These are phyloP conservation scores for Sordariomycetes sp. DNA, from an alignment of 2,329 filamentous ascomycete species.

Conservation along the genomic window DNA sequence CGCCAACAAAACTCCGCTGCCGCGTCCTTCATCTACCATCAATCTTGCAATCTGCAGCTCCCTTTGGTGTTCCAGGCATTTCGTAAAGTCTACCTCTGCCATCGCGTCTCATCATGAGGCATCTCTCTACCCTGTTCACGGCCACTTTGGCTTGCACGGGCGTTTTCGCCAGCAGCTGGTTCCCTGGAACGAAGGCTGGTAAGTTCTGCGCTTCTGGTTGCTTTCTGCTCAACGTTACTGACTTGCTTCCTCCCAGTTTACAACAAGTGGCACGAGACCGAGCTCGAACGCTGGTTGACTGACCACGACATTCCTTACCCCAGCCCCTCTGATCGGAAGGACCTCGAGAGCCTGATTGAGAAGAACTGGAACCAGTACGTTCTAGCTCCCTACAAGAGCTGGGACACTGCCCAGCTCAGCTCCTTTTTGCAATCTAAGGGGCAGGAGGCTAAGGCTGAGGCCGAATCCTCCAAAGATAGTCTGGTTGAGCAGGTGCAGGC, in stretches of 20 bases:
- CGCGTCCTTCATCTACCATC: too few relatives aligned
- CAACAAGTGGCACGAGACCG: conserved; percentile 98
- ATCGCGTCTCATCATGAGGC: conserved; percentile 55
- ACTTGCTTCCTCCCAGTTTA: too few relatives aligned
- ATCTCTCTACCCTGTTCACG: conserved; percentile 61
- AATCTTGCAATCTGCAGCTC: conserved; percentile 10
- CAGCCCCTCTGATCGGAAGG: conserved; percentile 82
- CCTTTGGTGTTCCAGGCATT: neutral
- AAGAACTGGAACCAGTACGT: conserved; percentile 80
- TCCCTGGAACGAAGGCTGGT: conserved; percentile 68
- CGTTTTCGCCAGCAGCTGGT: conserved; percentile 71
- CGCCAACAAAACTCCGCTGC: too few relatives aligned
- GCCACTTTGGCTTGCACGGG: conserved; percentile 63
- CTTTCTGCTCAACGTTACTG: too few relatives aligned
- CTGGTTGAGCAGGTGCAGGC: conserved; percentile 61
- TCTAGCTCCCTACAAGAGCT: conserved; percentile 64
- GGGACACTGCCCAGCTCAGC: conserved; percentile 61
- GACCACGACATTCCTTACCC: conserved; percentile 89
- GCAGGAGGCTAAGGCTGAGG: conserved; percentile 56
- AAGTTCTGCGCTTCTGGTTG: too few relatives aligned
- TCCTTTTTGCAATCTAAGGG: conserved; percentile 64
- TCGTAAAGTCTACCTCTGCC: neutral
- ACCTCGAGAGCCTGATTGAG: conserved; percentile 85
- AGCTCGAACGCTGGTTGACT: conserved; percentile 92
- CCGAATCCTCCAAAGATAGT: conserved; percentile 59